These are phyloP conservation scores for Irpex sp. DNA, from an alignment of 1,284 basidiomycete species.

Conservation along the genomic window DNA sequence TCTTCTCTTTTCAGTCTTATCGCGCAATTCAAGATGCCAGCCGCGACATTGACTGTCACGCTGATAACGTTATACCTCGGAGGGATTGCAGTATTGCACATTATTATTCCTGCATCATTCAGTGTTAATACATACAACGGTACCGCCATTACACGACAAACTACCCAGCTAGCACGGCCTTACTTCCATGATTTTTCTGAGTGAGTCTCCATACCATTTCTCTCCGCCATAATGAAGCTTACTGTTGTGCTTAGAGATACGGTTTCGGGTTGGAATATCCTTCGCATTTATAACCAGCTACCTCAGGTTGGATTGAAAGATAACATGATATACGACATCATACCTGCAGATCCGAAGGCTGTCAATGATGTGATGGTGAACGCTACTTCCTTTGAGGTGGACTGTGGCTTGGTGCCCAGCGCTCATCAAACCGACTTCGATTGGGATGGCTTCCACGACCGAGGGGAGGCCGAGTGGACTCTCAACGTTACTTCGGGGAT, in stretches of 20 bases:
- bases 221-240: too few relatives aligned
- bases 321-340: conserved; percentile 10
- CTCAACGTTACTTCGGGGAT: too few relatives aligned
- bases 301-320: not conserved
- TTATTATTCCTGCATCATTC: not conserved
- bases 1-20: not conserved
- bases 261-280: not conserved
- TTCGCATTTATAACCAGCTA: not conserved
- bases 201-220: too few relatives aligned
- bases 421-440: not conserved
- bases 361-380: not conserved
- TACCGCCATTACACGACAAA: not conserved
- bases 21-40: not conserved
- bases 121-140: not conserved
- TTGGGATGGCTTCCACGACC: too few relatives aligned
- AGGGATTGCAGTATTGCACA: not conserved
- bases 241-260: not conserved
- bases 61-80: not conserved
- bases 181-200: not conserved
- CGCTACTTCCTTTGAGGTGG: not conserved
- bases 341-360: not conserved
- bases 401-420: conserved; percentile 1
- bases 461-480: too few relatives aligned
- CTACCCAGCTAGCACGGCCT: not conserved
- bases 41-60: not conserved